phyloP scores from a whole-genome alignment of 768 basidiomycete genomes.

The Leccinum barrowsii region DNA sequence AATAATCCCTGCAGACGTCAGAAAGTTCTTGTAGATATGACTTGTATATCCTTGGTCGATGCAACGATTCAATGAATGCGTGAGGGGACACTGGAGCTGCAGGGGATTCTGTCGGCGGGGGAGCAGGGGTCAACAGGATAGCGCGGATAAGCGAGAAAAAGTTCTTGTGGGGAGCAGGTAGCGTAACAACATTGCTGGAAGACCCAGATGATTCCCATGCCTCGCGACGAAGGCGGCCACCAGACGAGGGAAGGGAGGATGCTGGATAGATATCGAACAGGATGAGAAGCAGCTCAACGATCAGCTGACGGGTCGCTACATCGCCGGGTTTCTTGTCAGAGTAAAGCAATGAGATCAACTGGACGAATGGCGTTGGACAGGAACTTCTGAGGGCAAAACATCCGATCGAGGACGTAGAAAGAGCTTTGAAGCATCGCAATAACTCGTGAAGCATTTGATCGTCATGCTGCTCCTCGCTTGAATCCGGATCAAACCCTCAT shows the following conservation, averaged over 20 bases:
- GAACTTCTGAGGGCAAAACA: slow-evolving; percentile 87
- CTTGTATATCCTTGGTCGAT: slow-evolving; percentile 72
- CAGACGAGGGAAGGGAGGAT: slow-evolving; percentile 57
- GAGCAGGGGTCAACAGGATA: slow-evolving; percentile 69
- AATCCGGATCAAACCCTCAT: slow-evolving; percentile 9
- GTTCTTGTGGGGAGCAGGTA: slow-evolving; percentile 71
- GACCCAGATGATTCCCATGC: slow-evolving; percentile 53
- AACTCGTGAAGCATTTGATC: slow-evolving; percentile 92
- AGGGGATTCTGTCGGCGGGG: slow-evolving; percentile 60
- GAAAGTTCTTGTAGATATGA: slow-evolving; percentile 79
- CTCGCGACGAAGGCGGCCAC: slow-evolving; percentile 39
- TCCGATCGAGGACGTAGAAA: slow-evolving; percentile 86
- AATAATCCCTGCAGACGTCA: slow-evolving; percentile 90
- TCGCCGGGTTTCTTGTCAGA: slow-evolving; percentile 99
- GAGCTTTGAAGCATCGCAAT: slow-evolving; percentile 88
- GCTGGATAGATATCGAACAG: slow-evolving; percentile 87
- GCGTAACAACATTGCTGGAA: slow-evolving; percentile 52
- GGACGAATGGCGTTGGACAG: slow-evolving; percentile 83
- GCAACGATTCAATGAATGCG: slow-evolving; percentile 74
- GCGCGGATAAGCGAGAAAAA: slow-evolving; percentile 73
- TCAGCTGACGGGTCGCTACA: slow-evolving; percentile 82
- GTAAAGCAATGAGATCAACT: slow-evolving; percentile 81
- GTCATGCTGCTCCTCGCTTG: slow-evolving; percentile 97
- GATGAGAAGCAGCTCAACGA: slow-evolving; percentile 81
- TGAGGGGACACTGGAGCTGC: slow-evolving; percentile 65